Conservation (phyloP, 257 asterid species). For the Datura wrightii region DNA sequence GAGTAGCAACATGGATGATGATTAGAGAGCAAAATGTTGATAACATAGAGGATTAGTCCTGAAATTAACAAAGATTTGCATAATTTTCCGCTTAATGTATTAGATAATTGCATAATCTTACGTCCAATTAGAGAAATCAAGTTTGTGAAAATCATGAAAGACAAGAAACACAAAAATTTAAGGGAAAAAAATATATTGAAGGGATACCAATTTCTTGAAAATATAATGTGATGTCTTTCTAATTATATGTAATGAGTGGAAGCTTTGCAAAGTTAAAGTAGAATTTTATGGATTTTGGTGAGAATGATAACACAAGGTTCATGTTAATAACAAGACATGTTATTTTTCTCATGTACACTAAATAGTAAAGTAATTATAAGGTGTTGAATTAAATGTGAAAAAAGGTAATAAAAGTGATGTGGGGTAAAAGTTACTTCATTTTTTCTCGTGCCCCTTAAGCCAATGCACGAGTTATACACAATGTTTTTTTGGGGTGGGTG, state of each 20-base stretch:
- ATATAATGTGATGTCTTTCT: background rate
- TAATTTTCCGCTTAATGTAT: background rate
- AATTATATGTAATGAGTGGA: background rate
- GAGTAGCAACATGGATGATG: constrained; percentile 36
- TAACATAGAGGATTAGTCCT: constrained; percentile 9
- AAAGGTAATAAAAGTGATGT: background rate
- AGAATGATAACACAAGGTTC: constrained; percentile 6
- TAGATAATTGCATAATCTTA: constrained; percentile 14
- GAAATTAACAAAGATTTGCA: constrained; percentile 36
- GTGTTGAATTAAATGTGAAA: background rate
- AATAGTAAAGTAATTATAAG: background rate
- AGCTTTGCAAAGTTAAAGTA: background rate
- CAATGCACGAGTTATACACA: background rate
- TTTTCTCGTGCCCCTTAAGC: constrained; percentile 8
- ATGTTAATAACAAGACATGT: background rate
- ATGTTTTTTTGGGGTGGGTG: background rate
- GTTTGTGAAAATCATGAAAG: background rate
- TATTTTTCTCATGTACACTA: background rate
- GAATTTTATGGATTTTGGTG: background rate
- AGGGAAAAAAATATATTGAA: background rate
- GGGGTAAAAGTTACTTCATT: background rate
- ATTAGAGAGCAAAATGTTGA: constrained; percentile 34
- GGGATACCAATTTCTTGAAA: background rate
- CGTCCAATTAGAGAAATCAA: constrained; percentile 23
- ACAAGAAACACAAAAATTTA: background rate